Conservation (phyloP, 2,329 filamentous ascomycete genomes). For the Botrytis fabae region DNA sequence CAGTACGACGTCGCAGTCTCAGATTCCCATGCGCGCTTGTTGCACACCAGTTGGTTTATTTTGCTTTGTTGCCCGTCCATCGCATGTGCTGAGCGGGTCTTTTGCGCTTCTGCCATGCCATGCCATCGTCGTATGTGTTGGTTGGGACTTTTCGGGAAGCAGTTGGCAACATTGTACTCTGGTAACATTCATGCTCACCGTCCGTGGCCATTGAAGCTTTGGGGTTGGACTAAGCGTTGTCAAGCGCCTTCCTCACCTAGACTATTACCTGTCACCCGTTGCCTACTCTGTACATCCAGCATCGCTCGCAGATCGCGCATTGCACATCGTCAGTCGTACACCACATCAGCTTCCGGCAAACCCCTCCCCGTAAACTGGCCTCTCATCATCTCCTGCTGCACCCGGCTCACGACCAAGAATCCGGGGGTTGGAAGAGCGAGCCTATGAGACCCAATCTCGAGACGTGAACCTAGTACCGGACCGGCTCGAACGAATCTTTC, state of each 20-base stretch:
- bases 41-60: constrained; percentile 17
- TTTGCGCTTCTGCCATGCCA: constrained; percentile 28
- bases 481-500: constrained; percentile 1
- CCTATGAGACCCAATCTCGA: not conserved
- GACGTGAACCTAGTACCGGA: not conserved
- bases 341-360: constrained; percentile 9
- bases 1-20: not conserved
- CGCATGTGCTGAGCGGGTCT: constrained; percentile 11
- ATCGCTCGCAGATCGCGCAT: not conserved
- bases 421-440: constrained; percentile 15
- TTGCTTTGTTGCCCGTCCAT: not conserved
- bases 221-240: not conserved
- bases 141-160: not conserved
- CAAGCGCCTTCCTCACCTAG: constrained; percentile 9
- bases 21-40: constrained; percentile 33
- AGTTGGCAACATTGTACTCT: constrained; percentile 10
- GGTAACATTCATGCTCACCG: not conserved
- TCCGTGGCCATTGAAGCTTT: not conserved
- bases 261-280: no score
- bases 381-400: constrained; percentile 11
- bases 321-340: not conserved
- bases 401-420: not conserved
- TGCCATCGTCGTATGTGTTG: constrained; percentile 3
- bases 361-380: constrained; percentile 17
- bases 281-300: not conserved